Evolutionary conservation across 1,284 basidiomycete species (phyloP).

Genomic region (Thelephora terrestris): DNA sequence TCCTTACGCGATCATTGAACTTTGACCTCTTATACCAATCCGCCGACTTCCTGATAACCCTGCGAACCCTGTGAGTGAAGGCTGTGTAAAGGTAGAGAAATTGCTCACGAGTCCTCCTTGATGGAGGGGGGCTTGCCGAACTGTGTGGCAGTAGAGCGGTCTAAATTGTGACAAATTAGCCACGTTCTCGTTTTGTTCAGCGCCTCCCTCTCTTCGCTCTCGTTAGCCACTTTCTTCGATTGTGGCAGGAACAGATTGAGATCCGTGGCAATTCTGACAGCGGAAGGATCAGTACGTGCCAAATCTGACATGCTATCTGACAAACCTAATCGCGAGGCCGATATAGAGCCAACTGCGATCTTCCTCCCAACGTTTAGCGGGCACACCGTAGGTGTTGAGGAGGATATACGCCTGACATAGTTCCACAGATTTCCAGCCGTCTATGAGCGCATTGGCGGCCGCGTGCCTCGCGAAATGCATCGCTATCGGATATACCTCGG

Average conservation of each 20-base stretch:
- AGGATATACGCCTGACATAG: conserved; percentile 56
- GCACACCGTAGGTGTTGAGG: conserved; percentile 70
- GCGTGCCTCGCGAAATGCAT: conserved; percentile 83
- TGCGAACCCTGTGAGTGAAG: conserved; percentile 15
- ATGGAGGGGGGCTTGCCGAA: conserved; percentile 83
- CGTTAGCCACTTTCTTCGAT: conserved; percentile 44
- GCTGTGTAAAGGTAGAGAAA: neutral
- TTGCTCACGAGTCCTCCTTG: conserved; percentile 67
- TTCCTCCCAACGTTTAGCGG: conserved; percentile 74
- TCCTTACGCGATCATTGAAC: conserved; percentile 46
- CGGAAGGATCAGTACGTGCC: neutral
- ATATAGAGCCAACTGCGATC: conserved; percentile 77
- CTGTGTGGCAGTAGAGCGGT: conserved; percentile 75
- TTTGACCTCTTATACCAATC: conserved; percentile 70
- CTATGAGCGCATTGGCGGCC: conserved; percentile 67
- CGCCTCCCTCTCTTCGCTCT: conserved; percentile 69
- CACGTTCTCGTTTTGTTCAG: conserved; percentile 74
- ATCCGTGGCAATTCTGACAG: conserved; percentile 66
- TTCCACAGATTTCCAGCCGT: conserved; percentile 68
- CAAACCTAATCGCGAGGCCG: conserved; percentile 65
- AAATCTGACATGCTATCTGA: neutral
- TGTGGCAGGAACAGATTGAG: conserved; percentile 62
- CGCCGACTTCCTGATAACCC: conserved; percentile 61
- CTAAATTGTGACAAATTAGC: conserved; percentile 82
- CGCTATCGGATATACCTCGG: conserved; percentile 72